Evolutionary conservation across 768 basidiomycete genomes (phyloP).

Genomic region (Collybia sordida): DNA sequence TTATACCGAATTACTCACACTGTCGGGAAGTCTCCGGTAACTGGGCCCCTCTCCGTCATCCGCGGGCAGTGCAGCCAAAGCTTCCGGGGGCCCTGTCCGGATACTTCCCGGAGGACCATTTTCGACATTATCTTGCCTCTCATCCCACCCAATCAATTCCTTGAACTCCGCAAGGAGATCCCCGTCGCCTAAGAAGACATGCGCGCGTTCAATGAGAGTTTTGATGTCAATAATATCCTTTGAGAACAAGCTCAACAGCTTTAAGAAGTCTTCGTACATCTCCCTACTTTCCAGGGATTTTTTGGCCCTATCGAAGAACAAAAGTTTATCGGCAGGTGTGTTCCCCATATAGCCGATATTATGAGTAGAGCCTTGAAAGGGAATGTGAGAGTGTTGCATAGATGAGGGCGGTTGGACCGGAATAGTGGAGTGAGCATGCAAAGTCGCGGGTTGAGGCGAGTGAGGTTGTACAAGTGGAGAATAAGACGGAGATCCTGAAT

Average conservation of each 20-base stretch:
- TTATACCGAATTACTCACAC: conserved; percentile 53
- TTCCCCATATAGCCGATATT: conserved; percentile 29
- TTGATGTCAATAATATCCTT: conserved; percentile 89
- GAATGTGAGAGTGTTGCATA: conserved; percentile 19
- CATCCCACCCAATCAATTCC: conserved; percentile 80
- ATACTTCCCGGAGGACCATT: conserved; percentile 79
- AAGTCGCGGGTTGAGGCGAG: conserved; percentile 38
- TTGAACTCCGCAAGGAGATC: conserved; percentile 85
- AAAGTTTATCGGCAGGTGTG: conserved; percentile 67
- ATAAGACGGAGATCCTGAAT: conserved; percentile 55
- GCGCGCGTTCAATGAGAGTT: conserved; percentile 78
- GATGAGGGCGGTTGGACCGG: conserved; percentile 16
- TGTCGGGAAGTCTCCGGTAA: conserved; percentile 85
- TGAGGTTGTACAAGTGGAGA: conserved; percentile 44
- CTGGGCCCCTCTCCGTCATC: conserved; percentile 91
- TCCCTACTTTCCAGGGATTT: conserved; percentile 73
- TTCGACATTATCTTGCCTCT: conserved; percentile 55
- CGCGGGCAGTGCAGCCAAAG: conserved; percentile 73
- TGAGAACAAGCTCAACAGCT: conserved; percentile 86
- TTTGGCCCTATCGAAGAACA: conserved; percentile 95
- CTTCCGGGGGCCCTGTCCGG: conserved; percentile 73
- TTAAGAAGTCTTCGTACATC: conserved; percentile 91
- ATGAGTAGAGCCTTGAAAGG: conserved; percentile 23
- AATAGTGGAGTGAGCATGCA: conserved; percentile 24
- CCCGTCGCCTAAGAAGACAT: conserved; percentile 77